These are phyloP conservation scores for Chaetomidium leptoderma DNA, from an alignment of 495 filamentous ascomycete species.

Conservation along the genomic window DNA sequence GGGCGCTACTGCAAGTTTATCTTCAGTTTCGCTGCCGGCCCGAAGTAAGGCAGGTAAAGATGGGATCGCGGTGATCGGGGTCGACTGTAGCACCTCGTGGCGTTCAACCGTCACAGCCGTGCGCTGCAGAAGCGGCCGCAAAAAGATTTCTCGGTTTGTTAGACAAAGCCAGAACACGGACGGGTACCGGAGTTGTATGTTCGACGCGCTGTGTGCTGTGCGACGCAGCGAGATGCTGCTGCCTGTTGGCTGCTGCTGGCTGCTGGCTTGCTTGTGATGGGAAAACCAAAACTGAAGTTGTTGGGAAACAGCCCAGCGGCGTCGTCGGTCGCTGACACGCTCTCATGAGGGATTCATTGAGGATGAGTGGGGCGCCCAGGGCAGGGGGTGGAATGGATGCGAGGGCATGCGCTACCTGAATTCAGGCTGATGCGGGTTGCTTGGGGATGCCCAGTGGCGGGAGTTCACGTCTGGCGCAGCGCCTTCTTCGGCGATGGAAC, in stretches of 20 bases:
- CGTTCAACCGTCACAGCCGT: not conserved
- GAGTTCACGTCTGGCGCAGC: not conserved
- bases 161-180: conserved; percentile 20
- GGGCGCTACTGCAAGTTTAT: not conserved
- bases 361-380: conserved; percentile 9
- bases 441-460: not conserved
- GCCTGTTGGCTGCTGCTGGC: not conserved
- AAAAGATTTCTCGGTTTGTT: conserved; percentile 7
- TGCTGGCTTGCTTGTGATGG: not conserved
- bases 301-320: not conserved
- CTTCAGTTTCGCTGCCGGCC: not conserved
- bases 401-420: conserved; percentile 22
- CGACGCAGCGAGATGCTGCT: conserved; percentile 10
- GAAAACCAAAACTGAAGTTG: not conserved
- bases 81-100: not conserved
- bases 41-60: not conserved
- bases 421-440: conserved; percentile 28
- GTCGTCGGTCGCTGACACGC: conserved; percentile 5
- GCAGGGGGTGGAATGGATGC: no score
- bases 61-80: not conserved
- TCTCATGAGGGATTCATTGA: conserved; percentile 7
- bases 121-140: conserved; percentile 10
- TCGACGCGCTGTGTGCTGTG: conserved; percentile 17
- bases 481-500: not conserved
- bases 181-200: conserved; percentile 18